A percentile compares a stretch with the other conserved stretches of the same genome.
Evolutionary conservation across 2,329 filamentous ascomycete genomes (phyloP).

Genomic region (Diaporthe helianthi): DNA sequence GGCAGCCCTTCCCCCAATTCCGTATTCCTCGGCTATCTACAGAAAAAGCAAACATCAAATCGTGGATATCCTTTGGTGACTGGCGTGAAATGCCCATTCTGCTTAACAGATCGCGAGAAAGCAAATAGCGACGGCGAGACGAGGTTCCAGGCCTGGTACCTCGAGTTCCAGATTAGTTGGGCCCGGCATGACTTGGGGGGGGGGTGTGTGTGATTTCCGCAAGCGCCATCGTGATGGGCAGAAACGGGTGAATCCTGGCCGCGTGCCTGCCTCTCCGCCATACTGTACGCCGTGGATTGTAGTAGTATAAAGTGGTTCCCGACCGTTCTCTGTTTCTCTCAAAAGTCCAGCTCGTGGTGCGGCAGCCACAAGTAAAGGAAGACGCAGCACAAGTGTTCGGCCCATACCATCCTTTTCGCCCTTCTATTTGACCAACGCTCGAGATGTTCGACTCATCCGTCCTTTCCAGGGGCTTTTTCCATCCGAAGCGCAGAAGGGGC

Average conservation of each 20-base stretch:
- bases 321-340: conserved; percentile 4
- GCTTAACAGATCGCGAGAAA: conserved; percentile 31
- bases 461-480: conserved; percentile 28
- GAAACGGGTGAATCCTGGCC: background rate
- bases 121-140: conserved; percentile 38
- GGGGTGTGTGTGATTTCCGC: background rate
- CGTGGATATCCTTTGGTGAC: conserved; percentile 40
- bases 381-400: conserved; percentile 5
- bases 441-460: conserved; percentile 2
- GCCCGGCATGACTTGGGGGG: conserved; percentile 6
- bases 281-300: conserved; percentile 8
- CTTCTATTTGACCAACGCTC: conserved; percentile 23
- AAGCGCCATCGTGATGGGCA: background rate
- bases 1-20: conserved; percentile 28
- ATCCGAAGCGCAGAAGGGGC: conserved; percentile 26
- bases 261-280: conserved; percentile 5
- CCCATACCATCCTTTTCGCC: background rate
- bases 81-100: conserved; percentile 35
- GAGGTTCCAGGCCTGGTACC: conserved; percentile 41
- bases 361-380: conserved; percentile 6
- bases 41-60: conserved; percentile 37
- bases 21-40: conserved; percentile 38
- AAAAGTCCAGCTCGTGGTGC: conserved; percentile 7
- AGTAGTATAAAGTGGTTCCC: conserved; percentile 6
- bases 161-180: conserved; percentile 36